Percentiles rank a stretch among this genome's conserved stretches.
These are phyloP conservation scores for Penstemon newberryi DNA, from an alignment of 257 asterid species.

Conservation along the genomic window DNA sequence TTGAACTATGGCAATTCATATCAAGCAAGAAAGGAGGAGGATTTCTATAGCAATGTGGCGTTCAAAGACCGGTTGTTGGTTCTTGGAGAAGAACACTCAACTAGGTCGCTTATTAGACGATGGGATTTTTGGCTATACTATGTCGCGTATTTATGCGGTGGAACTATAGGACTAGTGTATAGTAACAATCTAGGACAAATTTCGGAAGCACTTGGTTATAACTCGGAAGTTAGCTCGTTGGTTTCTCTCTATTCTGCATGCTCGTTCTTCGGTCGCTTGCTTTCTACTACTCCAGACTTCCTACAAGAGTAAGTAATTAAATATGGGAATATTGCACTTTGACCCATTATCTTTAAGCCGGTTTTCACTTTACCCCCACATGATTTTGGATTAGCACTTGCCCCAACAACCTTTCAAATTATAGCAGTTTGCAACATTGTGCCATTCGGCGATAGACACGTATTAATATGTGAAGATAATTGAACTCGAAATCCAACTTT, in stretches of 20 bases:
- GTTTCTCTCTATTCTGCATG: slow-evolving; percentile 65
- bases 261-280: slow-evolving; percentile 73
- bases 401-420: too few relatives aligned
- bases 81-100: slow-evolving; percentile 67
- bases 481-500: too few relatives aligned
- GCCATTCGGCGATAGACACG: too few relatives aligned
- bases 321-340: too few relatives aligned
- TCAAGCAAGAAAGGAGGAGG: slow-evolving; percentile 24
- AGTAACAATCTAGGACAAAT: slow-evolving; percentile 74
- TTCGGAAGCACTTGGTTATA: slow-evolving; percentile 57
- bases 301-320: slow-evolving; percentile 39
- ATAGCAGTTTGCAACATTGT: too few relatives aligned
- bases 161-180: slow-evolving; percentile 61
- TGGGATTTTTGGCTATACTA: slow-evolving; percentile 72
- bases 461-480: too few relatives aligned
- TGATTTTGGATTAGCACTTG: too few relatives aligned
- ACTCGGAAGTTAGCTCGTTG: slow-evolving; percentile 38
- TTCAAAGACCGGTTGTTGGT: slow-evolving; percentile 31
- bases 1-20: slow-evolving; percentile 14
- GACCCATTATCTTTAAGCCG: too few relatives aligned
- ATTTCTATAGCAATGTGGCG: slow-evolving; percentile 8
- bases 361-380: too few relatives aligned
- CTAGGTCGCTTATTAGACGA: slow-evolving; percentile 33
- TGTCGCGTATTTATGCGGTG: slow-evolving; percentile 57
- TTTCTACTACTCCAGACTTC: slow-evolving; percentile 57